Percentiles rank a stretch among this genome's conserved stretches.
These are phyloP conservation scores for Spencermartinsiella europaea DNA, from an alignment of 805 yeast species.

Conservation along the genomic window DNA sequence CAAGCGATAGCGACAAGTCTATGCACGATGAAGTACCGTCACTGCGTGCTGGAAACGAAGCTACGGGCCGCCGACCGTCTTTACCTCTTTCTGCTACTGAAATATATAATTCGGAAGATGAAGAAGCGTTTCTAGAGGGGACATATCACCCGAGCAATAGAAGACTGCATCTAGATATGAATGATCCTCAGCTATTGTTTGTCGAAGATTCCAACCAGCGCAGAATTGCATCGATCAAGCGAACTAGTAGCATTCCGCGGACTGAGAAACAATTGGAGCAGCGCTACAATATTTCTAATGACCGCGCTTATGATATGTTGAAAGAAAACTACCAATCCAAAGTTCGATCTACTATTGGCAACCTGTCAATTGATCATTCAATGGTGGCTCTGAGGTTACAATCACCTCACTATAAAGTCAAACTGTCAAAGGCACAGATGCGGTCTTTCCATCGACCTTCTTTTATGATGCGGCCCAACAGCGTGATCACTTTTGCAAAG, in stretches of 20 bases:
- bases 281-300: conserved; percentile 84
- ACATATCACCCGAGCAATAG: conserved; percentile 28
- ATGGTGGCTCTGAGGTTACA: conserved; percentile 82
- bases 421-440: conserved; percentile 56
- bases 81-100: neutral
- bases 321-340: conserved; percentile 85
- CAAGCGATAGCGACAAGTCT: conserved; percentile 2
- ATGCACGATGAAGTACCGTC: neutral
- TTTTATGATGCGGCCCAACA: conserved; percentile 72
- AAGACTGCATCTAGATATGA: conserved; percentile 60
- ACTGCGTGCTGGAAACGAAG: neutral
- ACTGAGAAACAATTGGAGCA: conserved; percentile 49
- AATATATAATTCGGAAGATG: conserved; percentile 35
- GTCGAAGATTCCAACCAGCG: conserved; percentile 37
- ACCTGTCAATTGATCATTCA: conserved; percentile 85
- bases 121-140: conserved; percentile 74
- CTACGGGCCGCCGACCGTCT: no score
- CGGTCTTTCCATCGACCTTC: conserved; percentile 77
- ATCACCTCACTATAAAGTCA: conserved; percentile 85
- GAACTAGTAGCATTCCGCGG: conserved; percentile 38
- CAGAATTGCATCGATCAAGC: neutral
- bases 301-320: conserved; percentile 73
- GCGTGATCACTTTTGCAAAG: conserved; percentile 69
- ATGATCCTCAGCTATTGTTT: conserved; percentile 76
- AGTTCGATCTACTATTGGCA: conserved; percentile 88